Evolutionary conservation across 2,329 filamentous ascomycete species (phyloP).

Genomic region (Aspergillus aculeatinus): DNA sequence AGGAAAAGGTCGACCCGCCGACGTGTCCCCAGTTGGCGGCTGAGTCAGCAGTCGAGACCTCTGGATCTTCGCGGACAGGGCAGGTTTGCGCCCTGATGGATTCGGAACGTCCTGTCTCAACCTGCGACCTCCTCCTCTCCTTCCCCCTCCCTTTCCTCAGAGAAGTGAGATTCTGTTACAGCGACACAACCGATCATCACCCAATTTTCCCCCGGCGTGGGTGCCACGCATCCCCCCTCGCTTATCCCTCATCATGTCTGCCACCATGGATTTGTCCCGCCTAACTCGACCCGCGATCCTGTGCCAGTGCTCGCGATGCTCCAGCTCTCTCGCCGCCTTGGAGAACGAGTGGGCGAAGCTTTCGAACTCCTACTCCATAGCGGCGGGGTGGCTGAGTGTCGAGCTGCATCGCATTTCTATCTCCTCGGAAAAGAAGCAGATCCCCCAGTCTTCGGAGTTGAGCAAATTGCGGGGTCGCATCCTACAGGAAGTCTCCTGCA

Average conservation of each 20-base stretch:
- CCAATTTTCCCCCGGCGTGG: not conserved
- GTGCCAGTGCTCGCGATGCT: constrained; percentile 39
- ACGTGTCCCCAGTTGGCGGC: constrained; percentile 20
- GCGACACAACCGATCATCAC: constrained; percentile 2
- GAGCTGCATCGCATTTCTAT: constrained; percentile 39
- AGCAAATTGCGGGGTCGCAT: constrained; percentile 35
- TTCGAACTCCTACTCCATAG: constrained; percentile 39
- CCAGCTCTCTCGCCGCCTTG: constrained; percentile 41
- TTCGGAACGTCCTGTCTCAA: constrained; percentile 7
- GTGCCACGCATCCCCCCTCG: not conserved
- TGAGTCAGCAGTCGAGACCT: constrained; percentile 32
- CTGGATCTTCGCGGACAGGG: constrained; percentile 22
- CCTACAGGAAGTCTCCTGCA: constrained; percentile 38
- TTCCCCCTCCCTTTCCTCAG: too few species aligned
- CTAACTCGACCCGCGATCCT: constrained; percentile 40
- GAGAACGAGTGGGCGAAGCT: constrained; percentile 44
- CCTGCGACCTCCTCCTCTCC: not conserved
- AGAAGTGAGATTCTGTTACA: not conserved
- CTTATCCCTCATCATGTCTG: constrained; percentile 2
- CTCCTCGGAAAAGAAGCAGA: constrained; percentile 36
- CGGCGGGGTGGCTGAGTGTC: constrained; percentile 39
- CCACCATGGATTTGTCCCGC: constrained; percentile 36
- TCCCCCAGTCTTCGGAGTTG: constrained; percentile 38
- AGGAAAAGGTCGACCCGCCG: constrained; percentile 20
- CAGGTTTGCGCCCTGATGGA: constrained; percentile 16